Evolutionary conservation across 75 land plant species (phyloP), one percentile per base, ranked within the genome.

Genomic region (Adiantum capillusveneris): DNA sequence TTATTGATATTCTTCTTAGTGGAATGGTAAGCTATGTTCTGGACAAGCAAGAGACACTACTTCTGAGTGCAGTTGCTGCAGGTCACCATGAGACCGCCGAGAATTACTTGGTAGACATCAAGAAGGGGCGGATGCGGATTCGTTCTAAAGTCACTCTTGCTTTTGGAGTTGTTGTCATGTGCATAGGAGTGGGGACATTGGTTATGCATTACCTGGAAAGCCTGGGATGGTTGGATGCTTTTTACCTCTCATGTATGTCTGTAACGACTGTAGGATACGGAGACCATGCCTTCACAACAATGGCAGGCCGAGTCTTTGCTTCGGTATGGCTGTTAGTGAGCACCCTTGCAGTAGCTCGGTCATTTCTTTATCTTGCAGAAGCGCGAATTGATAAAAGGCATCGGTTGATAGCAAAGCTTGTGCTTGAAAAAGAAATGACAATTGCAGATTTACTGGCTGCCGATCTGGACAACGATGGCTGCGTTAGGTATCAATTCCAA

Each of bases 181-280:
- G 72, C 44, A 48, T 74, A 11, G 31, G 37, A 1, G 11, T 68
- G 13, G 76, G 76, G 21, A 74, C 66, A 0, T 19, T 68, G 13
- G 57, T 62, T 13, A 56, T 68, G 58, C 66, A 70, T 44, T 25
- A 27, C 6, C 5, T 80, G 18, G 94, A 88, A 72, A 53, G 62
- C 0, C 25, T 85, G 44, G 65, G 50, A 11, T 82, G 77, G 83
- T 39, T 82, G 11, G 94, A 88, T 49, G 68, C 89, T 0, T 41
- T 88, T 22, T 88, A 88, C 50, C 59, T 86, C 58, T 76, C 94
- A 3, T 73, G 75, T 25, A 82, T 85, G 83, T 88, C 94, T 0
- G 84, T 85, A 22, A 88, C 94, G 2, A 88, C 89, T 0, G 94
- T 88, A 25, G 94, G 94, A 31, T 88, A 82, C 56, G 94, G 94